A percentile compares a stretch with the other conserved stretches of the same genome.
Evolutionary conservation across 2,329 filamentous ascomycete genomes (phyloP).

Genomic region (Biscogniauxia sp.): DNA sequence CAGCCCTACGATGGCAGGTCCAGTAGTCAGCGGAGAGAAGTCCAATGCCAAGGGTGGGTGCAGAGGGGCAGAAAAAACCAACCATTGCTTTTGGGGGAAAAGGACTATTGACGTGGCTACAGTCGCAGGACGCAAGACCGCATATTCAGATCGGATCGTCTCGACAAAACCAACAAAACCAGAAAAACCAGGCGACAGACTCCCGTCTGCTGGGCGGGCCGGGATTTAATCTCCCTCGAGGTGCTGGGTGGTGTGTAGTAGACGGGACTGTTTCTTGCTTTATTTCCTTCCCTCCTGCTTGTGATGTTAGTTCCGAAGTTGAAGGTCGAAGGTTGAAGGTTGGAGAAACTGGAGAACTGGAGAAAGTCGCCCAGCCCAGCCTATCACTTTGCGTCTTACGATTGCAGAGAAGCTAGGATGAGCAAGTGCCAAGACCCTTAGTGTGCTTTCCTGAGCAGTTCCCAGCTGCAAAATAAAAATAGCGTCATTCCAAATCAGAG

Average conservation of each 20-base stretch:
- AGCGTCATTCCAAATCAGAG: not conserved
- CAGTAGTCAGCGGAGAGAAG: not conserved
- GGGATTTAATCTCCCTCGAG: no score
- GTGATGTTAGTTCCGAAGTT: not conserved
- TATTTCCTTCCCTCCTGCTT: no score
- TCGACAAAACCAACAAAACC: not conserved
- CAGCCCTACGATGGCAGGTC: constrained; percentile 45
- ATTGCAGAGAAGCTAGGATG: not conserved
- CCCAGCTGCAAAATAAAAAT: not conserved
- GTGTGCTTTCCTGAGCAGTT: not conserved
- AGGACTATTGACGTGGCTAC: not conserved
- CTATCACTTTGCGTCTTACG: no score
- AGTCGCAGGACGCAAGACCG: not conserved
- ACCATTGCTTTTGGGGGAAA: constrained; percentile 18
- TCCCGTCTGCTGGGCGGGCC: no score
- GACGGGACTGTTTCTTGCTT: no score
- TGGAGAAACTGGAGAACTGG: not conserved
- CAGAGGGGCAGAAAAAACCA: not conserved
- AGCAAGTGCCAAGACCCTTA: not conserved
- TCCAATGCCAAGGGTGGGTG: not conserved
- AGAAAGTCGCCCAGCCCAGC: no score
- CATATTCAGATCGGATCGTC: not conserved
- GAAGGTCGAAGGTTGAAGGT: not conserved
- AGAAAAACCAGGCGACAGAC: not conserved
- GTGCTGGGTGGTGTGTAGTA: no score